Evolutionary conservation across 2,329 filamentous ascomycete genomes (phyloP).

Genomic region (Aspergillus arachidicola): DNA sequence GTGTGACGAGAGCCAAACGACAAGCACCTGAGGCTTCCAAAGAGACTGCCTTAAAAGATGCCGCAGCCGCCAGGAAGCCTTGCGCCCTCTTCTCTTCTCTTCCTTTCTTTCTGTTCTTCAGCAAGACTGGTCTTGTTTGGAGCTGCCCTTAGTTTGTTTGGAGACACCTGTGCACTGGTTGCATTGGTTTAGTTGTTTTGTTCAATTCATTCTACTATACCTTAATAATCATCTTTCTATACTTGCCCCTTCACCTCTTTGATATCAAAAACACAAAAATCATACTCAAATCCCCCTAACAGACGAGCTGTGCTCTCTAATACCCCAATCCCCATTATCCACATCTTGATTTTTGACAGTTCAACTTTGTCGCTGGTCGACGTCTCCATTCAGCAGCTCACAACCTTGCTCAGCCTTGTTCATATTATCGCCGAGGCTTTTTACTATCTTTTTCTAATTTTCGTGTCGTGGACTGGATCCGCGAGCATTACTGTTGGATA

Average conservation of each 20-base stretch:
- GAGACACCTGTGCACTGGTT: slow-evolving; percentile 44
- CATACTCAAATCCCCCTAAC: slow-evolving; percentile 35
- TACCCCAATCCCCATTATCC: slow-evolving; percentile 21
- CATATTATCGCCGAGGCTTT: slow-evolving; percentile 15
- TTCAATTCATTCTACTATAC: slow-evolving; percentile 45
- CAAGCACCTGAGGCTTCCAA: neutral
- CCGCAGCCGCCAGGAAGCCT: slow-evolving; percentile 20
- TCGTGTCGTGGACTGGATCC: slow-evolving; percentile 39
- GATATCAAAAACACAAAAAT: slow-evolving; percentile 37
- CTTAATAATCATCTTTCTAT: slow-evolving; percentile 29
- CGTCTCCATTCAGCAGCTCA: slow-evolving; percentile 32
- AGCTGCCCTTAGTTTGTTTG: slow-evolving; percentile 50
- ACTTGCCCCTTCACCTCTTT: slow-evolving; percentile 2
- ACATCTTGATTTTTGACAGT: slow-evolving; percentile 31
- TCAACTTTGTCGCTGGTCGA: slow-evolving; percentile 38
- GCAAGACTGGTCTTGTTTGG: slow-evolving; percentile 58
- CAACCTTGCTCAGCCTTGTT: slow-evolving; percentile 26
- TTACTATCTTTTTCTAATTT: slow-evolving; percentile 23
- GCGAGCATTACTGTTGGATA: slow-evolving; percentile 16
- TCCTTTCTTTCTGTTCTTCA: slow-evolving; percentile 57
- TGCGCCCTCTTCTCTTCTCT: slow-evolving; percentile 20
- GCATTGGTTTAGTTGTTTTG: slow-evolving; percentile 50
- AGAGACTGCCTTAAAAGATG: slow-evolving; percentile 20
- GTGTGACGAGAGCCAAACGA: slow-evolving; percentile 13
- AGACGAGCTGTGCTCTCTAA: slow-evolving; percentile 43